These are phyloP conservation scores for Ceratocystis destructans DNA, from an alignment of 2,329 filamentous ascomycete genomes.

Conservation along the genomic window DNA sequence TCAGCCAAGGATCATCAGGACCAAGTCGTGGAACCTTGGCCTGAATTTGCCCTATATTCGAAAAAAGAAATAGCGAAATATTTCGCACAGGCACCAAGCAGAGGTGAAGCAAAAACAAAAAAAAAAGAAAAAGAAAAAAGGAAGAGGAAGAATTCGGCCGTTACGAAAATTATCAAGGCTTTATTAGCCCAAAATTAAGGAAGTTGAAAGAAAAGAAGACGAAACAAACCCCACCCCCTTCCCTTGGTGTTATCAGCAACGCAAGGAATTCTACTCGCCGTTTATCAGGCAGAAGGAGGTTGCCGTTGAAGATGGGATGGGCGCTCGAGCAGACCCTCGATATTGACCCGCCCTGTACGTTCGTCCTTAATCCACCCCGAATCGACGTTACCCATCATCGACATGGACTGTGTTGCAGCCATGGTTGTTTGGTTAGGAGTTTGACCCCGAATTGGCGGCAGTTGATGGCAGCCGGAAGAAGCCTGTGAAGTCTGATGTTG, in stretches of 20 bases:
- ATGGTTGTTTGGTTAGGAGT: slow-evolving; percentile 3
- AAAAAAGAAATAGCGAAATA: background rate
- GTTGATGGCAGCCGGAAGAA: slow-evolving; percentile 25
- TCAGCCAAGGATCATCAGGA: background rate
- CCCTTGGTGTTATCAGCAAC: background rate
- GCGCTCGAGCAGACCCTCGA: slow-evolving; percentile 48
- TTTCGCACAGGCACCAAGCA: background rate
- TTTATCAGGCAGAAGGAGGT: slow-evolving; percentile 15
- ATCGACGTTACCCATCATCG: slow-evolving; percentile 13
- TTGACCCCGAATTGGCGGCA: slow-evolving; percentile 36
- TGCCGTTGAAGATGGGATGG: slow-evolving; percentile 28
- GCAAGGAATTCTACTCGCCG: background rate
- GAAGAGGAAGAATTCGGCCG: background rate
- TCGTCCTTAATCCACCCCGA: slow-evolving; percentile 34
- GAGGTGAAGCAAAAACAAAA: no score
- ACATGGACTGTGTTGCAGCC: slow-evolving; percentile 9
- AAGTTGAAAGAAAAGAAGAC: slow-evolving; percentile 3
- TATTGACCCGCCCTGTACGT: slow-evolving; percentile 42
- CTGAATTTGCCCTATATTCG: background rate
- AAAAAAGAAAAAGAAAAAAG: background rate
- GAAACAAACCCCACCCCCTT: background rate
- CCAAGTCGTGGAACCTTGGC: background rate
- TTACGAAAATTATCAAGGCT: slow-evolving; percentile 2
- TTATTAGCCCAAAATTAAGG: background rate
- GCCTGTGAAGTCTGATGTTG: slow-evolving; percentile 11